Evolutionary conservation across 2,329 filamentous ascomycete species (phyloP), one percentile per base, ranked within the genome.

Genomic region (Phyllosticta citriasiana): DNA sequence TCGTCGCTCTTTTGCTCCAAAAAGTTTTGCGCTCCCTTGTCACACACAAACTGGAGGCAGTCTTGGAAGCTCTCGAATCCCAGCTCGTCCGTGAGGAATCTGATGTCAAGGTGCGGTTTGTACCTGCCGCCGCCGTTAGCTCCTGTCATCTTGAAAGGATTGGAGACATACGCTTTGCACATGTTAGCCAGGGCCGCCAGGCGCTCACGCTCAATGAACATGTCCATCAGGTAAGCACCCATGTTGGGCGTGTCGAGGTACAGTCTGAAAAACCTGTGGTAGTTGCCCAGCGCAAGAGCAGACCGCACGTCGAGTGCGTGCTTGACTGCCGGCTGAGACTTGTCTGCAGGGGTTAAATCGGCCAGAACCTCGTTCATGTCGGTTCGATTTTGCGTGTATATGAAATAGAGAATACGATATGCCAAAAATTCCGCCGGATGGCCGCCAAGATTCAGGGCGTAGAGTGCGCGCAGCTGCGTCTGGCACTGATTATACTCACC

Each of bases 401-500:
- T 94, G 80, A 96, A 96, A 84, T 99, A 99, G 74, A 99, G 83
- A 78, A 99, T 97, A 84, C 94, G 93, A 82, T 99, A 99, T 66
- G 93, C 94, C 84, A 94, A 94, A 79, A 99, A 99, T 77, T 99
- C 94, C 78, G 89, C 87, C 72, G 89, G 86, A 76, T 92, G 91
- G 70, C 93, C 94, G 72, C 90, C 90, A 73, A 96, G 80, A 67
- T 89, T 88, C 78, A 90, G 84, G 74, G 85, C 84, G 78, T 99
- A 97, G 70, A 99, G 80, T 66, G 88, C 91, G 76, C 91, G 90
- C 73, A 99, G 82, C 79, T 99, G 94, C 71, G 94, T 97, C 81
- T 99, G 94, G 78, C 94, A 99, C 83, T 99, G 94, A 81, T 99
- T 99, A 94, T 99, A 99, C 94, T 99, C 94, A 99, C 94, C 93